These are phyloP conservation scores for Chamaenerion angustifolium DNA, from an alignment of 345 rosid genomes.

Conservation along the genomic window DNA sequence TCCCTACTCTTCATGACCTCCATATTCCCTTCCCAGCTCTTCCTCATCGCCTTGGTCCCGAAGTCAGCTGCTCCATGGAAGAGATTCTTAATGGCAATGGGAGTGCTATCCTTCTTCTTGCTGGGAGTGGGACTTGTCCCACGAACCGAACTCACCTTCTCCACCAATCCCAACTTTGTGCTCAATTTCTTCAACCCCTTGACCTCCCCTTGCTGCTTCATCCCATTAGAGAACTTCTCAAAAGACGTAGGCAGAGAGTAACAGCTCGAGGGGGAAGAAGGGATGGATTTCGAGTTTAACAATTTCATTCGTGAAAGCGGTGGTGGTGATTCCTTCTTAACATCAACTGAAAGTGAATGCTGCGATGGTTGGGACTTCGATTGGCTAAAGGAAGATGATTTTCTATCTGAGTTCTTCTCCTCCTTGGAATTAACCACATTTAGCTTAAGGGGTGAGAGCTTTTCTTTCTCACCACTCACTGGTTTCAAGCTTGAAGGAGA, in stretches of 20 bases:
- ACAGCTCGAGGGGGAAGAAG: constrained; percentile 84
- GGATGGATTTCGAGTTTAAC: constrained; percentile 62
- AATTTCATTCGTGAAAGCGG: constrained; percentile 38
- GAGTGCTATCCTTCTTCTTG: constrained; percentile 23
- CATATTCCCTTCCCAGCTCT: constrained; percentile 94
- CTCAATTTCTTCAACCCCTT: constrained; percentile 31
- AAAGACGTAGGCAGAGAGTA: constrained; percentile 76
- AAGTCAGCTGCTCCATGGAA: constrained; percentile 56
- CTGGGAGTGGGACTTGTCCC: constrained; percentile 26
- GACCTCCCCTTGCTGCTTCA: constrained; percentile 55
- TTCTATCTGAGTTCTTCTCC: constrained; percentile 28
- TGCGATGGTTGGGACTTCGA: constrained; percentile 37
- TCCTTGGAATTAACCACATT: constrained; percentile 28
- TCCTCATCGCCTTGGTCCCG: constrained; percentile 86
- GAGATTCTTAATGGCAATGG: constrained; percentile 43
- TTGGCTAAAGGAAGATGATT: constrained; percentile 18
- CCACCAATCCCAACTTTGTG: too few species aligned
- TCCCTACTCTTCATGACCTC: constrained; percentile 55
- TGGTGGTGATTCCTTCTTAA: constrained; percentile 1
- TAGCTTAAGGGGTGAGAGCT: too few species aligned
- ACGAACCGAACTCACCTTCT: constrained; percentile 32
- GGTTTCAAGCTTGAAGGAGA: constrained; percentile 8
- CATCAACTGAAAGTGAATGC: constrained; percentile 21
- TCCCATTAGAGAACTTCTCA: constrained; percentile 73
- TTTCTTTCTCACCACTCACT: too few species aligned